A percentile compares a stretch with the other conserved stretches of the same genome.
Evolutionary conservation across 2,329 filamentous ascomycete genomes (phyloP).

Genomic region (Knufia petricola): DNA sequence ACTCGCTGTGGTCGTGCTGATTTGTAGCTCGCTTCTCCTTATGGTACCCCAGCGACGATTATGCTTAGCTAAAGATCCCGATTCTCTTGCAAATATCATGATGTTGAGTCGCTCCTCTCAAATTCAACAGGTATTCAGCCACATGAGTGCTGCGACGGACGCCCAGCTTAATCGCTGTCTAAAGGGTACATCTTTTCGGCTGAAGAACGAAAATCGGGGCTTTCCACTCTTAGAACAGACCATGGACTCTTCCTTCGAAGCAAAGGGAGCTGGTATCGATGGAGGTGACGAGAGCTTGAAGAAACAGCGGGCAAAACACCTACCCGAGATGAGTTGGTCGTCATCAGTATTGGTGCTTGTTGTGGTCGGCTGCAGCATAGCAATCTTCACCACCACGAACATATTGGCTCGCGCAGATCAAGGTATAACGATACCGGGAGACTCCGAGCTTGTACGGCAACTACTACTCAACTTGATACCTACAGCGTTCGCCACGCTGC

Average conservation of each 20-base stretch:
- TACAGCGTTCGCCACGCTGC: constrained; percentile 39
- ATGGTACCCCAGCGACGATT: background rate
- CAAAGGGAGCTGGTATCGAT: too few species aligned
- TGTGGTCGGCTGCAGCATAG: too few species aligned
- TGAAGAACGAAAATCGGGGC: too few species aligned
- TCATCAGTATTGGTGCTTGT: too few species aligned
- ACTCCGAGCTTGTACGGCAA: constrained; percentile 31
- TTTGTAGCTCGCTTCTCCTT: background rate
- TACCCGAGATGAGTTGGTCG: too few species aligned
- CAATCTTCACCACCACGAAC: background rate
- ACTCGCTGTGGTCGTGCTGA: background rate
- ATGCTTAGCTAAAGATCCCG: background rate
- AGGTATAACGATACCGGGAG: constrained; percentile 32
- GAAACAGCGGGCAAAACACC: too few species aligned
- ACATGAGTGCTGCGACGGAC: background rate
- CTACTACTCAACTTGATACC: constrained; percentile 39
- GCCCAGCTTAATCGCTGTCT: too few species aligned
- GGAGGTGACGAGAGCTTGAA: too few species aligned
- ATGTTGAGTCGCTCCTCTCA: background rate
- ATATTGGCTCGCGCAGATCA: background rate
- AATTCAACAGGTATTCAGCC: background rate
- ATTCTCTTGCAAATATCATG: background rate
- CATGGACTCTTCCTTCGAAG: too few species aligned
- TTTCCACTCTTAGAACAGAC: too few species aligned
- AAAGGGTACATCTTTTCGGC: too few species aligned